Conservation (phyloP, 108 stramenopile species). For the Cyclotella kingstonii region DNA sequence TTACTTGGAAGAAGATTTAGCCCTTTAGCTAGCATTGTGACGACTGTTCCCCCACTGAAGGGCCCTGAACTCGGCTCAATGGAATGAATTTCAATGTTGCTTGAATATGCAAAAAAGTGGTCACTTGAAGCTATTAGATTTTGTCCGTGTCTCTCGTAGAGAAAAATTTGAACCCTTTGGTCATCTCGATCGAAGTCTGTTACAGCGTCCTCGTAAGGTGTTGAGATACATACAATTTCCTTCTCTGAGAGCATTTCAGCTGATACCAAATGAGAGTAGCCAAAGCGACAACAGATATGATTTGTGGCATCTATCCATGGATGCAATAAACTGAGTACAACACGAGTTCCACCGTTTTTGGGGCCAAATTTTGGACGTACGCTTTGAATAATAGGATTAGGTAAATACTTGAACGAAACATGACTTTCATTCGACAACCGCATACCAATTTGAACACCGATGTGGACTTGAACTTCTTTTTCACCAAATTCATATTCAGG, state of each 20-base stretch:
- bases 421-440: constrained; percentile 16
- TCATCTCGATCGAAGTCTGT: neutral
- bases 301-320: constrained; percentile 18
- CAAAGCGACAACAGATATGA: constrained; percentile 37
- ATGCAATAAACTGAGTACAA: constrained; percentile 10
- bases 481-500: constrained; percentile 21
- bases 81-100: constrained; percentile 13
- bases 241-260: neutral
- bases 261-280: constrained; percentile 20
- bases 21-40: constrained; percentile 5
- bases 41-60: constrained; percentile 21
- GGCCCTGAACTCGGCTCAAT: constrained; percentile 35
- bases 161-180: constrained; percentile 4
- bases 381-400: constrained; percentile 17
- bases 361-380: constrained; percentile 29
- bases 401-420: constrained; percentile 29
- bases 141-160: constrained; percentile 19
- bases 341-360: constrained; percentile 27
- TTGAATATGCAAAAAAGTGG: constrained; percentile 14
- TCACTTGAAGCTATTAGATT: constrained; percentile 25
- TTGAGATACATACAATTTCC: constrained; percentile 17
- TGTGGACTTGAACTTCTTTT: constrained; percentile 11
- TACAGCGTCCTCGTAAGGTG: constrained; percentile 1
- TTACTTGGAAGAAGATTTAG: constrained; percentile 5
- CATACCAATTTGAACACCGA: constrained; percentile 9